A percentile compares a stretch with the other conserved stretches of the same genome.
Conservation (phyloP, 2,329 filamentous ascomycete species). For the Apiospora saccharicola region DNA sequence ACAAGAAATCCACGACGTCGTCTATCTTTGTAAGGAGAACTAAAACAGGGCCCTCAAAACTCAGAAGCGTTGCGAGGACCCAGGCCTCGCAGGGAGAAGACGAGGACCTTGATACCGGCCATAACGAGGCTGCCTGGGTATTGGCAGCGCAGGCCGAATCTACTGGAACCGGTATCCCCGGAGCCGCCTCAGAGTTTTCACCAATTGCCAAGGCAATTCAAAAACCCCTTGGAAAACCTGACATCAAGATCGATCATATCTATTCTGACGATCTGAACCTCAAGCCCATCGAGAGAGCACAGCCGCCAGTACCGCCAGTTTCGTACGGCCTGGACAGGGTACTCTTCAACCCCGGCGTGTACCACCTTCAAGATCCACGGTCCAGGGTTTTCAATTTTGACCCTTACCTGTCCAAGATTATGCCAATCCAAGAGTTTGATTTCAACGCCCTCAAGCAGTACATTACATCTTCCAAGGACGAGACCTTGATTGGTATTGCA, state of each 20-base stretch:
- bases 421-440: slow-evolving; percentile 93
- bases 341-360: slow-evolving; percentile 95
- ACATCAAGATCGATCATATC: not conserved
- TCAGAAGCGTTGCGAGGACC: not conserved
- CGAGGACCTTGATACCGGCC: not conserved
- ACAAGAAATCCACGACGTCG: not conserved
- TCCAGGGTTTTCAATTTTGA: slow-evolving; percentile 96
- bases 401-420: slow-evolving; percentile 89
- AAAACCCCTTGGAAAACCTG: not conserved
- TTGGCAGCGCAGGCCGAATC: not conserved
- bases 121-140: not conserved
- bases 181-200: not conserved
- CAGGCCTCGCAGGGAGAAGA: not conserved
- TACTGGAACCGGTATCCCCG: not conserved
- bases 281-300: slow-evolving; percentile 44
- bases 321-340: slow-evolving; percentile 83
- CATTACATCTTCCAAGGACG: slow-evolving; percentile 89
- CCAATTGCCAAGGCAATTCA: too few species aligned
- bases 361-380: slow-evolving; percentile 86
- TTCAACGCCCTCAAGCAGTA: slow-evolving; percentile 87
- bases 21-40: not conserved
- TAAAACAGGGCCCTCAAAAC: not conserved
- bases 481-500: slow-evolving; percentile 73
- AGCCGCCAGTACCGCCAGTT: slow-evolving; percentile 63
- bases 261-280: slow-evolving; percentile 35